Base-by-base conservation (phyloP, 1,284 basidiomycete genomes). In the Cryptococcus depauperatus region DNA sequence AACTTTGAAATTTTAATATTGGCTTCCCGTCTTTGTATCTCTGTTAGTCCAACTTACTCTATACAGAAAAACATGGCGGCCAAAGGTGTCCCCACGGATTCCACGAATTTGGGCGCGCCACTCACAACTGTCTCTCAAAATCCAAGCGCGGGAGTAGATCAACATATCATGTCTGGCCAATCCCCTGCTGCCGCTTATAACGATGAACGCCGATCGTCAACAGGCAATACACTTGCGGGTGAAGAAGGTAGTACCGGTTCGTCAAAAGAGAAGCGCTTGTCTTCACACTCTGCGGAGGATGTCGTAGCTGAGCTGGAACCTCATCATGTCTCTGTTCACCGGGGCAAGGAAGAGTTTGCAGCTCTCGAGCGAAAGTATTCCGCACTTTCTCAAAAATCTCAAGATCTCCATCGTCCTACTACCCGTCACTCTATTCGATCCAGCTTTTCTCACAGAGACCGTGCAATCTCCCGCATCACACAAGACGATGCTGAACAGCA, bases 321-420 rank as follows among this genome's bases (percentile, higher is more conserved):
- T 11, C 53, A 50, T 28, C 49, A 50, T 11, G 67, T 69, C 13
- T 61, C 60, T 3, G 60, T 66, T 30, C 47, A 49, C 19, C 52
- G 58, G 25, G 67, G 61, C 13, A 64, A 64, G 48, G 51, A 61
- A 19, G 59, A 69, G 37, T 69, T 68, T 46, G 57, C 59, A 4
- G 63, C 62, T 14, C 60, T 69, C 23, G 65, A 69, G 49, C 50
- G 67, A 47, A 51, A 51, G 34, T 65, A 59, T 48, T 66, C 65
- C 5, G 57, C 53, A 33, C 43, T 69, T 25, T 66, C 64, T n/a
- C 62, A 65, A 44, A 46, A 57, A 40, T 64, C 61, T 13, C 43
- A 44, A 27, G 53, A 61, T 8, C 57, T 66, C 5, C 54, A 56
- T 21, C 56, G 64, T 32, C 48, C 46, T 4, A 51, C 47, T 21